Evolutionary conservation across 1,139 yeast genomes (phyloP), one percentile per base, ranked within the genome.

Genomic region (Saccharomyces hybrid): DNA sequence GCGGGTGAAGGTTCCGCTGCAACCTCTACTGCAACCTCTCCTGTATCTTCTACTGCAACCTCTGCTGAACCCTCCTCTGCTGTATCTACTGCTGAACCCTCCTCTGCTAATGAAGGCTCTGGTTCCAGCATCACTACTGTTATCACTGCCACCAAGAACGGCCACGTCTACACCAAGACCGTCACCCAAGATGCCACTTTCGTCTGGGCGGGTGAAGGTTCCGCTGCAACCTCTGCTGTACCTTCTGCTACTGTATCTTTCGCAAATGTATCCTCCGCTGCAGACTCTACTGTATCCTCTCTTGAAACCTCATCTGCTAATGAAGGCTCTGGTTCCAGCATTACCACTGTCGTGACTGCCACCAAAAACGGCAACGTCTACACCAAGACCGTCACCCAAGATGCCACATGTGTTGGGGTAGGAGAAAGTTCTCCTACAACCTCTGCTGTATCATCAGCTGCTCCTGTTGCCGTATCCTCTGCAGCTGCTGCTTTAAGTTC

Each of bases 281-380:
- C 24, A 21, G 4, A 2, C 24, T 21, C 24, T 21, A 4, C 4
- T 21, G 24, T 21, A 21, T 21, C 24, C 24, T 21, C 24, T 21
- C 4, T 50, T 12, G 16, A 32, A n/a, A 34, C 47, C n/a, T 21
- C 47, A 5, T 4, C 32, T 24, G 21, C 49, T 14, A 9, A 21
- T 34, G 46, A 42, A 19, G 16, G 34, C 19, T 29, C 47, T 47
- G 24, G 24, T 21, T 21, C 24, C 24, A 21, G 24, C 4, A 21
- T 21, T 4, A 21, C 38, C 12, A 9, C n/a, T 29, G 32, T 11
- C 11, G 61, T 61, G 34, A 73, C 76, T 28, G 77, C 75, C 24
- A 21, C 24, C 24, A 21, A 21, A 4, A 21, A 21, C 24, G 24
- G 24, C 24, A 2, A 21, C 24, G 4, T 21, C 24, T 21, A 21